Evolutionary conservation across 192 early-diverging fungal genomes (phyloP).

Genomic region (Gamsiella multidivaricata): DNA sequence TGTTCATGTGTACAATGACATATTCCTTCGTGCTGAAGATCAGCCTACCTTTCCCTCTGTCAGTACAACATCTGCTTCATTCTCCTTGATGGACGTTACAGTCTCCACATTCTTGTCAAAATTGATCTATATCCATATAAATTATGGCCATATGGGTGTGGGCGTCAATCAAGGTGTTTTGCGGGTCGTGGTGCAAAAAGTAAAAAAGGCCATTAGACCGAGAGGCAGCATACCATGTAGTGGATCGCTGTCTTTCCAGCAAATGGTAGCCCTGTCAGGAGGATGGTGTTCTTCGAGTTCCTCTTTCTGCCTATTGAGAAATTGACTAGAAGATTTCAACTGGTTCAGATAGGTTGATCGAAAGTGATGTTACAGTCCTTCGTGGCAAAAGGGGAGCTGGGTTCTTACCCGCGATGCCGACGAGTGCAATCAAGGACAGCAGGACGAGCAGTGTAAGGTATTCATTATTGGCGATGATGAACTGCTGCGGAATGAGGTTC

Average conservation of each 20-base stretch:
- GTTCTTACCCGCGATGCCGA: slow-evolving; percentile 25
- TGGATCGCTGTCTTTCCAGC: slow-evolving; percentile 48
- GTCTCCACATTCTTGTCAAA: slow-evolving; percentile 62
- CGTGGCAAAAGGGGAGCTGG: no score
- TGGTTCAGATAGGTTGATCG: neutral
- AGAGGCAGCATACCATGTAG: slow-evolving; percentile 18
- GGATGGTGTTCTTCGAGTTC: slow-evolving; percentile 45
- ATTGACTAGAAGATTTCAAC: slow-evolving; percentile 12
- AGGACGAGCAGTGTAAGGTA: slow-evolving; percentile 21
- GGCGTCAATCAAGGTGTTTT: no score
- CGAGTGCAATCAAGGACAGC: slow-evolving; percentile 13
- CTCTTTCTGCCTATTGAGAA: slow-evolving; percentile 27
- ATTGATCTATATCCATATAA: slow-evolving; percentile 58
- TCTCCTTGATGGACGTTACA: slow-evolving; percentile 78
- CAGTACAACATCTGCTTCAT: slow-evolving; percentile 65
- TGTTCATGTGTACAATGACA: no score
- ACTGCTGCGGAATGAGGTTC: slow-evolving; percentile 23
- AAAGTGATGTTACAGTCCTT: neutral
- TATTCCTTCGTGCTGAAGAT: no score
- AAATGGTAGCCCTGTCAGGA: slow-evolving; percentile 50
- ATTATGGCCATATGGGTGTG: no score
- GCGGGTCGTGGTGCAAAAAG: no score
- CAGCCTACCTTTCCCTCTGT: slow-evolving; percentile 53
- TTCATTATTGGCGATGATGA: slow-evolving; percentile 44
- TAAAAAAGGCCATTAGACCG: no score